Base-by-base conservation (phyloP, 2,329 filamentous ascomycete genomes). In the Fusarium tjaetaba region DNA sequence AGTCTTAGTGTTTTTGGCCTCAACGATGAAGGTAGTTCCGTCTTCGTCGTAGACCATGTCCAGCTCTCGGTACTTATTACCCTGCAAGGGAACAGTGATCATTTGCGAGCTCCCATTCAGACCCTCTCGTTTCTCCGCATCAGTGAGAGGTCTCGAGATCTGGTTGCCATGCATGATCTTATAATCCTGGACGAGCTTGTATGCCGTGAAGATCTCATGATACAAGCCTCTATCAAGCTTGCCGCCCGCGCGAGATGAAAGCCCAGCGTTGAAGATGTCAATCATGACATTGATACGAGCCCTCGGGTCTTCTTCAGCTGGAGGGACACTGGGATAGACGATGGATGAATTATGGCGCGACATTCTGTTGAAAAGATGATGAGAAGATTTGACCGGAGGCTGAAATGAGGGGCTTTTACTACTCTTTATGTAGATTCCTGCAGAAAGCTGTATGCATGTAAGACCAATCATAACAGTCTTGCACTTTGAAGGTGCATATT, bases 351-450 rank as follows among this genome's bases (percentile, higher is more conserved):
- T 52, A 20, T 52, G 32, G 9, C 32, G 16, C 9, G n/a, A 24
- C 49, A 36, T 52, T 4, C 4, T 52, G 49, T 8, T 15, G 13
- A 9, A n/a, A 16, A 4, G 4, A 4, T 18, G 28, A 49, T 34
- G n/a, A 7, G n/a, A 34, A 30, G 11, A 3, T 10, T 11, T 20
- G 1, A 11, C n/a, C 5, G 7, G 11, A 4, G 11, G n/a, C n/a
- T 52, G 18, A 34, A 15, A 26, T 52, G 49, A 34, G 49, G 49
- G 49, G 49, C 4, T 8, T 8, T 36, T 2, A 20, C 2, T 16
- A 0, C 16, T 6, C 3, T 11, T 22, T 52, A 22, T 3, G 13
- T 24, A 20, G 0, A 32, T 18, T 2, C 7, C 0, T 14, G 30
- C 49, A 36, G 32, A 52, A 15, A 2, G 0, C 0, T 14, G n/a